These are phyloP conservation scores for Cairneyella variabilis DNA, from an alignment of 495 filamentous ascomycete genomes.

Conservation along the genomic window DNA sequence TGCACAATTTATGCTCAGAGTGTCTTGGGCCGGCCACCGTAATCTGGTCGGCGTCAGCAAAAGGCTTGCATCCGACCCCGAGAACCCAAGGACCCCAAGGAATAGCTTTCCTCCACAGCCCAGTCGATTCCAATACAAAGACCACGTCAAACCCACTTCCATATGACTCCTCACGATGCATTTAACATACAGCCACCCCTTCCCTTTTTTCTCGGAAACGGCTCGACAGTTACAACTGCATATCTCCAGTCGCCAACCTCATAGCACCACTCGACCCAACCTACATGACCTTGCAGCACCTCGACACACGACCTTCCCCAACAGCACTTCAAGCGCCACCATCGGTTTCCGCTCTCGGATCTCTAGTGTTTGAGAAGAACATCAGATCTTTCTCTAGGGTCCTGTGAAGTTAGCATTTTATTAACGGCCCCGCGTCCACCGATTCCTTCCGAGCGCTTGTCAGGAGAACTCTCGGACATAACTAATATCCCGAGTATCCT, in stretches of 20 bases:
- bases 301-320: neutral
- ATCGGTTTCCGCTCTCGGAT: neutral
- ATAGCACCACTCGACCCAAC: neutral
- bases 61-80: neutral
- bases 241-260: neutral
- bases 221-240: neutral
- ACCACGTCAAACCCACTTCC: conserved; percentile 3
- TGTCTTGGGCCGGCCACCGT: conserved; percentile 3
- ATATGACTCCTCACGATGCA: conserved; percentile 12
- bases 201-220: neutral
- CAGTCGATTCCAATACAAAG: neutral
- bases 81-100: neutral
- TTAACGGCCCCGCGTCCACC: neutral
- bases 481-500: conserved; percentile 15
- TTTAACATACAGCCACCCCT: conserved; percentile 12
- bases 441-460: conserved; percentile 6
- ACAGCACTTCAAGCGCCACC: neutral
- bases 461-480: conserved; percentile 19
- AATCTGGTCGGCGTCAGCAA: conserved; percentile 5
- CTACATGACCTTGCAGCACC: neutral
- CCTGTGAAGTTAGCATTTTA: conserved; percentile 7
- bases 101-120: neutral
- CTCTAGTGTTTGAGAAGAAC: neutral
- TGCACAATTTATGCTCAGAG: conserved; percentile 3
- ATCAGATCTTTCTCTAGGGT: conserved; percentile 13